Evolutionary conservation across 805 yeast genomes (phyloP).

Genomic region (Priceomyces castillae): DNA sequence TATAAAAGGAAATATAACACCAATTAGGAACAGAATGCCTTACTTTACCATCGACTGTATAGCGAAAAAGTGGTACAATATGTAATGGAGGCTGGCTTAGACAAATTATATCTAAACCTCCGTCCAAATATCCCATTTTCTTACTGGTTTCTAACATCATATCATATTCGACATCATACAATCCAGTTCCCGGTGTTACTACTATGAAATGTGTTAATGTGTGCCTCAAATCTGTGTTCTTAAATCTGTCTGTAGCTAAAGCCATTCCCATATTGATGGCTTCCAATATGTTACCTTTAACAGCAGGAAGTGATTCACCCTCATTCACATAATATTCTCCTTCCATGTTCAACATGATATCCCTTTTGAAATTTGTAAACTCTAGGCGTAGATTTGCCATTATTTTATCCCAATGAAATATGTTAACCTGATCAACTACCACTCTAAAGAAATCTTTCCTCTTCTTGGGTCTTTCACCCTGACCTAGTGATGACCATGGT

Average conservation of each 20-base stretch:
- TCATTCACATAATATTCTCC: slow-evolving; percentile 35
- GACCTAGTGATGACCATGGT: slow-evolving; percentile 56
- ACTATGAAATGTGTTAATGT: slow-evolving; percentile 88
- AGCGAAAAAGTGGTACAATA: slow-evolving; percentile 84
- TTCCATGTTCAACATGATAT: slow-evolving; percentile 51
- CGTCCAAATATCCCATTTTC: slow-evolving; percentile 71
- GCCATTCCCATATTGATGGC: slow-evolving; percentile 83
- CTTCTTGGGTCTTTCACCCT: slow-evolving; percentile 68
- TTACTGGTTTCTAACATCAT: slow-evolving; percentile 71
- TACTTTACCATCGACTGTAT: slow-evolving; percentile 46
- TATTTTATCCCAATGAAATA: slow-evolving; percentile 85
- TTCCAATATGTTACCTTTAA: slow-evolving; percentile 86
- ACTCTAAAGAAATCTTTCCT: slow-evolving; percentile 83
- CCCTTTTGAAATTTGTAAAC: slow-evolving; percentile 77
- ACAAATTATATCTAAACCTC: slow-evolving; percentile 86
- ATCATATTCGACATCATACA: slow-evolving; percentile 86
- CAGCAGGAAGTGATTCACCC: slow-evolving; percentile 76
- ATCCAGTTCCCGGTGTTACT: slow-evolving; percentile 89
- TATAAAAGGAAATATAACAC: slow-evolving; percentile 93
- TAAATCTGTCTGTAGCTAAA: slow-evolving; percentile 69
- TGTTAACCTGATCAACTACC: slow-evolving; percentile 91
- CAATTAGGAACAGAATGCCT: slow-evolving; percentile 88
- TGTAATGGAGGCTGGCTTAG: slow-evolving; percentile 89
- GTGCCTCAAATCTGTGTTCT: slow-evolving; percentile 82
- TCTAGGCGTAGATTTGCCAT: slow-evolving; percentile 85